Conservation (phyloP, 495 filamentous ascomycete genomes). For the Schizothecium vesticola region DNA sequence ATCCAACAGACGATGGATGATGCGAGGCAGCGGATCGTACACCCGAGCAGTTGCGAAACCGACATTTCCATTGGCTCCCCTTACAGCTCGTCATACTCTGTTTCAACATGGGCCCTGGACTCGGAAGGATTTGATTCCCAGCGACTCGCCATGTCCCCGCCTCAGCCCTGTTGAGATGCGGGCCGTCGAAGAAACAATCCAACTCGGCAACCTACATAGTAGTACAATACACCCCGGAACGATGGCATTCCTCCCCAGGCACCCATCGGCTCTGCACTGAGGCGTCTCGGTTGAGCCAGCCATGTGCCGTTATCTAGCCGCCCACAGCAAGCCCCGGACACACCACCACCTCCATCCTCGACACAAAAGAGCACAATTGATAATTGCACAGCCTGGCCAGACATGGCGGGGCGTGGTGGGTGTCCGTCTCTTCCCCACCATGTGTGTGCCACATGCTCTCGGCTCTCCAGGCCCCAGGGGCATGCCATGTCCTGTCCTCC, state of each 20-base stretch:
- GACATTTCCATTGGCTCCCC: background rate
- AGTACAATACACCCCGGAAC: no score
- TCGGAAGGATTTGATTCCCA: background rate
- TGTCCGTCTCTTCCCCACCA: background rate
- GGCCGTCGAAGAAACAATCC: background rate
- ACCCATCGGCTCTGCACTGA: no score
- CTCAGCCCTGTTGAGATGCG: background rate
- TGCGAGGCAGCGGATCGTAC: background rate
- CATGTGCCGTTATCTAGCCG: background rate
- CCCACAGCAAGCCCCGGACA: background rate
- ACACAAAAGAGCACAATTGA: background rate
- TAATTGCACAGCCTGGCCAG: background rate
- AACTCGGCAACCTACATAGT: no score
- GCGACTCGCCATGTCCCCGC: background rate
- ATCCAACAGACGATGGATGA: background rate
- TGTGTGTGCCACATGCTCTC: background rate
- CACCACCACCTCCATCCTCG: background rate
- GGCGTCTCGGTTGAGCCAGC: background rate
- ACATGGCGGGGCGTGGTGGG: background rate
- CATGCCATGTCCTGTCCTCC: background rate
- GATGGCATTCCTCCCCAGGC: background rate
- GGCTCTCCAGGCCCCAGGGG: background rate
- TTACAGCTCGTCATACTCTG: background rate
- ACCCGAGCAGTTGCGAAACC: background rate
- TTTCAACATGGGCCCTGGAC: background rate